These are phyloP conservation scores for Ettlia oleoabundans DNA, from an alignment of 139 green algal species.

Conservation along the genomic window DNA sequence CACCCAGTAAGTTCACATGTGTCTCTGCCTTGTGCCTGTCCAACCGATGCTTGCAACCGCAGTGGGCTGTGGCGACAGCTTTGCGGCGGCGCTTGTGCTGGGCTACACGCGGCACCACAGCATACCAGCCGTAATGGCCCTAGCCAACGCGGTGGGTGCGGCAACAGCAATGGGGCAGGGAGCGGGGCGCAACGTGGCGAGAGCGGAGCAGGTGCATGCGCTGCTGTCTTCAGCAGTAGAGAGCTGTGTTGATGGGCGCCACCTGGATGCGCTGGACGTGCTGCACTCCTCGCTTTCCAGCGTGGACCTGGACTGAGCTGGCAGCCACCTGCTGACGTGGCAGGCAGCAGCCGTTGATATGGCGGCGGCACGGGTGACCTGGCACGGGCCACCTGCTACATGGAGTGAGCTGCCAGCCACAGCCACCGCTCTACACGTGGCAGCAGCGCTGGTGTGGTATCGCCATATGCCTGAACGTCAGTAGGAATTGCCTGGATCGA, in stretches of 20 bases:
- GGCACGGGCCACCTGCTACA: too few species aligned
- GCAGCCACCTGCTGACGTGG: too few species aligned
- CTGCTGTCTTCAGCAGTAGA: constrained; percentile 31
- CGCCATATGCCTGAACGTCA: too few species aligned
- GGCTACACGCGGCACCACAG: constrained; percentile 70
- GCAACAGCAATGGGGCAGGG: constrained; percentile 87
- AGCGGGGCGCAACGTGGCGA: constrained; percentile 91
- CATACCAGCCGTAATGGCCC: constrained; percentile 69
- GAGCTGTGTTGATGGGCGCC: constrained; percentile 25
- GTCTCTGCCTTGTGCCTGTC: neutral
- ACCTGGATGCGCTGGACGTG: constrained; percentile 17
- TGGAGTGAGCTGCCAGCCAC: too few species aligned
- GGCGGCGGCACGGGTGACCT: too few species aligned
- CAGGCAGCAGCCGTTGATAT: too few species aligned
- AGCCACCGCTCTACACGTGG: too few species aligned
- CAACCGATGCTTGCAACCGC: neutral
- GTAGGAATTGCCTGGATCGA: too few species aligned
- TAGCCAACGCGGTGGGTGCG: constrained; percentile 94
- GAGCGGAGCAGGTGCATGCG: constrained; percentile 13
- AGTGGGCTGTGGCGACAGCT: constrained; percentile 91
- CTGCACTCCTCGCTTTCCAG: neutral
- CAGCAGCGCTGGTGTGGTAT: too few species aligned
- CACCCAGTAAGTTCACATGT: too few species aligned
- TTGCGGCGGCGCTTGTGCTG: constrained; percentile 90
- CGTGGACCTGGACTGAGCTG: neutral